Evolutionary conservation across 2,329 filamentous ascomycete genomes (phyloP), one percentile per base, ranked within the genome.

Genomic region (Phaeosphaeria sp.): DNA sequence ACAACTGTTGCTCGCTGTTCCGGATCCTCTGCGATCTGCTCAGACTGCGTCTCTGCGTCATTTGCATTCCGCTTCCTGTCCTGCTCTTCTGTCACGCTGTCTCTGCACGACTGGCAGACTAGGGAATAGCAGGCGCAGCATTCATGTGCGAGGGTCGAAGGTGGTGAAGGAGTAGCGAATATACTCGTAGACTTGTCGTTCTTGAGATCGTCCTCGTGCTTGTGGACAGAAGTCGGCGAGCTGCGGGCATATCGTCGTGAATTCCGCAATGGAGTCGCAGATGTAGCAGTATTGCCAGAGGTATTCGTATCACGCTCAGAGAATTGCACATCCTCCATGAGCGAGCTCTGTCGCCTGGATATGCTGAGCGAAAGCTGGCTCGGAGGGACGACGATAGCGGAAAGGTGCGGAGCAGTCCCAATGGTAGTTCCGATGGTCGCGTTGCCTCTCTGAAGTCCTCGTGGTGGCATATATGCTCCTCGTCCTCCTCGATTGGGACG

Each of bases 81-180:
- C 21, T 11, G 39, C 49, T 51, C 30, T 9, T 44, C 33, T 15
- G 62, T 7, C 6, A 60, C 21, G 6, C 49, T 42, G 1, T 65
- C 63, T 49, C 58, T 69, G 49, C 72, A 75, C 0, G 55, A 42
- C 1, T 52, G 49, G 50, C 73, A 76, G 1, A 74, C 63, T 0
- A 74, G 43, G 2, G 71, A 48, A 7, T 52, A 59, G 52, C 73
- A 75, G 4, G 18, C 17, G 1, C 22, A 1, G 33, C 72, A 76
- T 42, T 71, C 60, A 36, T 73, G 63, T 1, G 72, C 72, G 24
- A 72, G 57, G 53, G 63, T 73, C 40, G 69, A 67, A 1, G 61
- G 50, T 2, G 48, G 21, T 2, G 48, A 17, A 13, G 42, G 6
- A 9, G 40, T 43, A 1, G 50, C 45, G 18, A 57, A 53, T 24